Conservation (phyloP, 768 basidiomycete species). For the Mycena metata region DNA sequence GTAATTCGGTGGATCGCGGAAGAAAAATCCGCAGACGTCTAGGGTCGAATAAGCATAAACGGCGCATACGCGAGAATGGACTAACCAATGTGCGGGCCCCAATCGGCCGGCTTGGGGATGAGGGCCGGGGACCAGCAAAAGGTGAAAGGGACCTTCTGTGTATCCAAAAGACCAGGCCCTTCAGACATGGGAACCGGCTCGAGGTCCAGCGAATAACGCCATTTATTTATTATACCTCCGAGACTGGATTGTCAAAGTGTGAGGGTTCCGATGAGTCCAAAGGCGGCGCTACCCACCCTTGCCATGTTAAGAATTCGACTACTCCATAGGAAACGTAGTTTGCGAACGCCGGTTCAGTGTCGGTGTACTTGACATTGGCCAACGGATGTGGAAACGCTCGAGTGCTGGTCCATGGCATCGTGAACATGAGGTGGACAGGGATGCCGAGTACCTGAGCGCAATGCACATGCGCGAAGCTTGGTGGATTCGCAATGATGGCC, state of each 20-base stretch:
- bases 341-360: slow-evolving; percentile 53
- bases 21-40: slow-evolving; percentile 60
- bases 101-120: slow-evolving; percentile 57
- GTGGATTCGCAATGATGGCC: slow-evolving; percentile 64
- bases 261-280: neutral
- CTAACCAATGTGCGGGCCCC: slow-evolving; percentile 58
- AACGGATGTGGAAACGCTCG: slow-evolving; percentile 59
- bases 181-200: slow-evolving; percentile 50
- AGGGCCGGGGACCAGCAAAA: slow-evolving; percentile 57
- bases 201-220: slow-evolving; percentile 54
- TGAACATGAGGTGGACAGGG: slow-evolving; percentile 44
- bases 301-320: slow-evolving; percentile 58
- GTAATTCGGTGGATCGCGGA: slow-evolving; percentile 52
- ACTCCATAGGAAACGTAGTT: slow-evolving; percentile 59
- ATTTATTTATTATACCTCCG: slow-evolving; percentile 59
- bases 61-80: slow-evolving; percentile 46
- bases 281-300: slow-evolving; percentile 45
- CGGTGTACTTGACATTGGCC: slow-evolving; percentile 55
- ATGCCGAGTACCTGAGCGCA: slow-evolving; percentile 60
- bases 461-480: slow-evolving; percentile 61
- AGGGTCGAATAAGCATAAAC: slow-evolving; percentile 45
- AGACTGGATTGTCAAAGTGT: slow-evolving; percentile 46
- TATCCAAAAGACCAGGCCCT: slow-evolving; percentile 53
- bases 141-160: slow-evolving; percentile 56
- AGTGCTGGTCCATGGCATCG: slow-evolving; percentile 48